Percentiles rank a stretch among this genome's conserved stretches.
phyloP scores from a whole-genome alignment of 805 yeast genomes.

The Teunomyces barrocoloradensis region DNA sequence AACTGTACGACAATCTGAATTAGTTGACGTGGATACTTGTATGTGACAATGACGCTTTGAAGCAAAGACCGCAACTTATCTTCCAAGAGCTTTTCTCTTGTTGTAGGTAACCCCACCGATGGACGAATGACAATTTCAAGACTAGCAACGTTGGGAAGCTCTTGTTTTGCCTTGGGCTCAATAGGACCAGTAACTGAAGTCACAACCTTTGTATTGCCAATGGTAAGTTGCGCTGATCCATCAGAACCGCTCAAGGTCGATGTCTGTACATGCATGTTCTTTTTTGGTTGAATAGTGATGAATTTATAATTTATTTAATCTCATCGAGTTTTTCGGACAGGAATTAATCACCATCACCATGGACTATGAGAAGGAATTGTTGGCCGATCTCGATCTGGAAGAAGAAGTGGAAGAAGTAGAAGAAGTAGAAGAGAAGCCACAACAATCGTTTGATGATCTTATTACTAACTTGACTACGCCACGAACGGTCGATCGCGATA shows the following conservation, averaged over 20 bases:
- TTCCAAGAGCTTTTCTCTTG: slow-evolving; percentile 76
- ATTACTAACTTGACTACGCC: neutral
- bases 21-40: slow-evolving; percentile 72
- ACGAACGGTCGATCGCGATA: slow-evolving; percentile 8
- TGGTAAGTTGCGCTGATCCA: slow-evolving; percentile 67
- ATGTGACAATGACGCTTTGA: slow-evolving; percentile 56
- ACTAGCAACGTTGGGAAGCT: slow-evolving; percentile 73
- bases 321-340: slow-evolving; percentile 5
- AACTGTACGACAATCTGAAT: slow-evolving; percentile 44
- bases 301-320: neutral
- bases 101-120: slow-evolving; percentile 65
- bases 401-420: slow-evolving; percentile 7
- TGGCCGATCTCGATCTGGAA: slow-evolving; percentile 39
- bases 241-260: slow-evolving; percentile 59
- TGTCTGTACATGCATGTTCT: slow-evolving; percentile 18
- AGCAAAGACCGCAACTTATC: slow-evolving; percentile 65
- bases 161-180: slow-evolving; percentile 80
- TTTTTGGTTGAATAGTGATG: slow-evolving; percentile 6
- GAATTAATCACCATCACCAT: neutral
- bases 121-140: slow-evolving; percentile 81
- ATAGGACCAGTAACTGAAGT: slow-evolving; percentile 89
- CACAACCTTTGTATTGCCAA: slow-evolving; percentile 56
- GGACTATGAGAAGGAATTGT: slow-evolving; percentile 41
- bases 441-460: neutral
- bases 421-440: slow-evolving; percentile 2